phyloP scores from a whole-genome alignment of 2,329 filamentous ascomycete species.

The Fusarium miscanthi region DNA sequence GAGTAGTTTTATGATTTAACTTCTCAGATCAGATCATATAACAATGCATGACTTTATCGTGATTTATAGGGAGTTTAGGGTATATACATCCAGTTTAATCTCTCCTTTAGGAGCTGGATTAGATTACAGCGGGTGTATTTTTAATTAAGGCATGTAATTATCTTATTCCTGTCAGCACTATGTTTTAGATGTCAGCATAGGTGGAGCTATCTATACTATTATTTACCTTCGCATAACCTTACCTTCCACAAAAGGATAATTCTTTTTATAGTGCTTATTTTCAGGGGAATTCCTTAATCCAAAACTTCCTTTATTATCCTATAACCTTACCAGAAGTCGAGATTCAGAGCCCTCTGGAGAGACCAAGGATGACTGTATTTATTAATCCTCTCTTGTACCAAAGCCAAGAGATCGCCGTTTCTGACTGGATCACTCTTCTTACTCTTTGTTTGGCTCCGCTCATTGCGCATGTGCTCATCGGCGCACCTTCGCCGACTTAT shows the following conservation, averaged over 20 bases:
- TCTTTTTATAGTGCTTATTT: background rate
- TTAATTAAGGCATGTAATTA: no score
- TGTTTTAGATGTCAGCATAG: background rate
- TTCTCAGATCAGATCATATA: no score
- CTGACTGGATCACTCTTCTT: conserved; percentile 10
- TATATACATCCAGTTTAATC: no score
- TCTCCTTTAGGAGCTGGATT: no score
- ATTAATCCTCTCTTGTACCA: conserved; percentile 8
- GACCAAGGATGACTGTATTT: background rate
- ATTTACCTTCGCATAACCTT: background rate
- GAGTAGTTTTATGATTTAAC: no score
- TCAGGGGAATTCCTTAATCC: background rate
- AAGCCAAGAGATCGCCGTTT: background rate
- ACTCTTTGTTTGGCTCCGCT: conserved; percentile 25
- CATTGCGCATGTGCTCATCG: conserved; percentile 20
- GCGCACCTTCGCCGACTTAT: conserved; percentile 7
- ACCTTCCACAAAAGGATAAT: background rate
- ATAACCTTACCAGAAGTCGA: background rate
- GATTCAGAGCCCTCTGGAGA: background rate
- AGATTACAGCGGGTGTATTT: no score
- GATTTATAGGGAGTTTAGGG: no score
- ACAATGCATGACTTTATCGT: no score
- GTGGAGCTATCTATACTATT: background rate
- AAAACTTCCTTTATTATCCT: background rate
- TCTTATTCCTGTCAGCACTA: background rate